Evolutionary conservation across 768 basidiomycete genomes (phyloP), one percentile per base, ranked within the genome.

Genomic region (Cyclocybe aegerita): DNA sequence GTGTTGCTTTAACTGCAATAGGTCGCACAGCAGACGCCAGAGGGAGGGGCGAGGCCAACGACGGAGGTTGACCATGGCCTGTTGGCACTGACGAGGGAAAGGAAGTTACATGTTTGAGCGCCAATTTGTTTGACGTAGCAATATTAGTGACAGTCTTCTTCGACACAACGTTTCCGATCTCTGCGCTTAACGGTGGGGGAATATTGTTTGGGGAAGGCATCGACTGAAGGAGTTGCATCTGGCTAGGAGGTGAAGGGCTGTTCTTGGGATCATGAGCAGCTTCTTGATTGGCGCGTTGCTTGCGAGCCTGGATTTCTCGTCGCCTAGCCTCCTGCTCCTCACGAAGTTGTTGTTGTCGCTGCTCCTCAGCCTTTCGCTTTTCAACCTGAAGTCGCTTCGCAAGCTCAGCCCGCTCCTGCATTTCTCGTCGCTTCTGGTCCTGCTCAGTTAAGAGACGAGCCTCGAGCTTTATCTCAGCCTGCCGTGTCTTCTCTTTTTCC

Each of bases 311-410:
- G 3, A 72, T 47, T 43, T 65, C 58, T 49, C 65, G 60, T 32
- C 68, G 58, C 45, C 59, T 65, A 32, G 58, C 61, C 32, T 63
- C 63, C 41, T 70, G 67, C 32, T 67, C 61, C 46, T 63, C 62
- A 55, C 63, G 48, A 43, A 70, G 61, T 45, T 62, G 61, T 37
- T 62, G 62, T 49, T 72, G 38, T n/a, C 15, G 31, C n/a, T 15
- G 66, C 17, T 61, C 59, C 30, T 63, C 61, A 16, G 53, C 45
- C 9, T 60, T n/a, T 52, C 53, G 50, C 65, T 62, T 47, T 62
- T 63, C 45, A 53, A 39, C 36, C 61, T 50, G 31, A 0, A 37
- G 38, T 7, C 34, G 44, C 31, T 33, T 45, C 31, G n/a, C 29
- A 8, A 12, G 31, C 7, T 12, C 29, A n/a, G 33, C 44, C 15